A percentile compares a stretch with the other conserved stretches of the same genome.
phyloP scores from a whole-genome alignment of 805 yeast genomes.

The Teunomyces barrocoloradensis region DNA sequence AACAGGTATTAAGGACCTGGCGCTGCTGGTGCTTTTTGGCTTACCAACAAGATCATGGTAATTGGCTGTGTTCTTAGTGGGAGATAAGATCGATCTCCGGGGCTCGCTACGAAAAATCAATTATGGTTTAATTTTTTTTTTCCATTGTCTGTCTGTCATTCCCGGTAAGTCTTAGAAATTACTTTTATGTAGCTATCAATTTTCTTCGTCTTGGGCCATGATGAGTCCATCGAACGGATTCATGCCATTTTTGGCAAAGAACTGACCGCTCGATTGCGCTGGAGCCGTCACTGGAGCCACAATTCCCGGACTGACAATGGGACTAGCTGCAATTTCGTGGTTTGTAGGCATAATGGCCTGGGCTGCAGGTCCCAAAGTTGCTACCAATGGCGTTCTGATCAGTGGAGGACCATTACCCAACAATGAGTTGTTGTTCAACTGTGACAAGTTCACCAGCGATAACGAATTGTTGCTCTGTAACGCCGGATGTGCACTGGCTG shows the following conservation, averaged over 20 bases:
- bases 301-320: constrained; percentile 16
- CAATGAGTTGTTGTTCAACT: constrained; percentile 5
- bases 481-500: constrained; percentile 25
- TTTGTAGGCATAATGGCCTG: constrained; percentile 20
- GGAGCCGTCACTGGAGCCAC: constrained; percentile 23
- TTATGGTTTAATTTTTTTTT: no score
- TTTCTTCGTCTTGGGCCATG: constrained; percentile 17
- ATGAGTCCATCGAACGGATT: constrained; percentile 41
- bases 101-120: no score
- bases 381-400: constrained; percentile 25
- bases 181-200: not conserved
- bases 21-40: no score
- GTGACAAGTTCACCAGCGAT: constrained; percentile 14
- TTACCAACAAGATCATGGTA: no score
- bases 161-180: not conserved
- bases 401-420: constrained; percentile 11
- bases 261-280: constrained; percentile 31
- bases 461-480: constrained; percentile 8
- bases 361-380: constrained; percentile 27
- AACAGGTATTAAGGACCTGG: no score
- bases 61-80: no score
- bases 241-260: constrained; percentile 33
- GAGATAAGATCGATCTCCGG: no score
- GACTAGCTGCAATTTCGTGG: constrained; percentile 6
- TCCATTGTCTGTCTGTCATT: no score